These are phyloP conservation scores for Suillus variegatus DNA, from an alignment of 768 basidiomycete genomes.

Conservation along the genomic window DNA sequence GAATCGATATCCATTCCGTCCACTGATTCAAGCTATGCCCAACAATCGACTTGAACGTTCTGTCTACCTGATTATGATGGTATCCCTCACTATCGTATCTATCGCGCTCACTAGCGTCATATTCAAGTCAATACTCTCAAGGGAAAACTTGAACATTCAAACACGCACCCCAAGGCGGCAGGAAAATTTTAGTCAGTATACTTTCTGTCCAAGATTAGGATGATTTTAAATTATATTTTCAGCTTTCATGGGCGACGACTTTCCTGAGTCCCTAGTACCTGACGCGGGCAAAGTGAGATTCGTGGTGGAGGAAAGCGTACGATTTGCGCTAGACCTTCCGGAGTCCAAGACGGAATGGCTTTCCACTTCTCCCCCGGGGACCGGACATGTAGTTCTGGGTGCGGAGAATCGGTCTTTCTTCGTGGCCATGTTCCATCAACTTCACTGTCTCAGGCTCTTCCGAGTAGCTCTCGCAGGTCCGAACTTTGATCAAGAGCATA, in stretches of 20 bases:
- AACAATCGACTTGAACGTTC: background rate
- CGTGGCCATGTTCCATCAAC: background rate
- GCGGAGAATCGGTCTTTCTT: background rate
- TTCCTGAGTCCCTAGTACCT: background rate
- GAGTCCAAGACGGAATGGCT: background rate
- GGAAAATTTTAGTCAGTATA: background rate
- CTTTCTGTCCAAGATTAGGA: background rate
- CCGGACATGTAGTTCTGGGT: background rate
- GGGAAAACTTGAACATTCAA: background rate
- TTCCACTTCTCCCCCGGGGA: background rate
- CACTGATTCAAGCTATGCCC: background rate
- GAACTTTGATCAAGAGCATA: background rate
- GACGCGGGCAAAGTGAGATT: background rate
- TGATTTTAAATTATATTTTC: too few species aligned
- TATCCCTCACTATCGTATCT: background rate
- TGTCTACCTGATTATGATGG: background rate
- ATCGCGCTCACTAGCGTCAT: background rate
- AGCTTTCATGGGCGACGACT: background rate
- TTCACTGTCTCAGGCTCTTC: background rate
- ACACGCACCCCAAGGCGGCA: background rate
- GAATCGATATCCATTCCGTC: background rate
- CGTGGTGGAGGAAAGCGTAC: background rate
- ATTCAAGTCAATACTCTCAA: background rate
- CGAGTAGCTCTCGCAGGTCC: background rate
- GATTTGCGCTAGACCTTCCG: background rate